These are phyloP conservation scores for Carpinus viminea DNA, from an alignment of 306 rosid species.

Conservation along the genomic window DNA sequence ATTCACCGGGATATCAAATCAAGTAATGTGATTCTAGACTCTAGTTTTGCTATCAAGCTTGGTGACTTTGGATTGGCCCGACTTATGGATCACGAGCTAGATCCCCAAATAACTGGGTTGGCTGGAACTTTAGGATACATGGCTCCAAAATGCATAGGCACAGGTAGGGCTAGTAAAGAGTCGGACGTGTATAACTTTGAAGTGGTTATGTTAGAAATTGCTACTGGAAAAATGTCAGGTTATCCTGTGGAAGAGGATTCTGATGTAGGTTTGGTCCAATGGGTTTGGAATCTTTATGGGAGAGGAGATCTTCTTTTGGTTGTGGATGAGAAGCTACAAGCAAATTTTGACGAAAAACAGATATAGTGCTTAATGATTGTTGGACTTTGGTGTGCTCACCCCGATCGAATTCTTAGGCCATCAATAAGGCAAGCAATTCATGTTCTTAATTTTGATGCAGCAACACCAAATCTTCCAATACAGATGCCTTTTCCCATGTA, in stretches of 20 bases:
- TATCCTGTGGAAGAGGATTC: background rate
- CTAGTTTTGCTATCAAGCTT: background rate
- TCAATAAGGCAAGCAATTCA: background rate
- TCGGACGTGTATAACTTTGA: background rate
- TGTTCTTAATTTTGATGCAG: background rate
- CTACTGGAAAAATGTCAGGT: background rate
- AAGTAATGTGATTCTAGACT: constrained; percentile 8
- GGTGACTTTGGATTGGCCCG: constrained; percentile 9
- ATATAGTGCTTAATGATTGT: constrained; percentile 18
- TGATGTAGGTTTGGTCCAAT: background rate
- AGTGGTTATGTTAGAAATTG: background rate
- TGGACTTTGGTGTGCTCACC: constrained; percentile 16
- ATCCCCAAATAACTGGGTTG: background rate
- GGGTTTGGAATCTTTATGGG: constrained; percentile 16
- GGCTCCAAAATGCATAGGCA: constrained; percentile 13
- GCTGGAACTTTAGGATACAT: constrained; percentile 15
- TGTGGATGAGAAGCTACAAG: background rate
- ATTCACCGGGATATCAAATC: constrained; percentile 10
- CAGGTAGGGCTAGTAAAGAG: background rate
- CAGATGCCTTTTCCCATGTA: background rate
- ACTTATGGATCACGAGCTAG: constrained; percentile 12
- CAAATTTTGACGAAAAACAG: background rate
- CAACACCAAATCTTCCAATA: background rate
- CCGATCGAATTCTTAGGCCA: background rate
- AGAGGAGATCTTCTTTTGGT: background rate